Evolutionary conservation across 2,329 filamentous ascomycete species (phyloP), one percentile per base, ranked within the genome.

Genomic region (Talaromyces rugulosus): DNA sequence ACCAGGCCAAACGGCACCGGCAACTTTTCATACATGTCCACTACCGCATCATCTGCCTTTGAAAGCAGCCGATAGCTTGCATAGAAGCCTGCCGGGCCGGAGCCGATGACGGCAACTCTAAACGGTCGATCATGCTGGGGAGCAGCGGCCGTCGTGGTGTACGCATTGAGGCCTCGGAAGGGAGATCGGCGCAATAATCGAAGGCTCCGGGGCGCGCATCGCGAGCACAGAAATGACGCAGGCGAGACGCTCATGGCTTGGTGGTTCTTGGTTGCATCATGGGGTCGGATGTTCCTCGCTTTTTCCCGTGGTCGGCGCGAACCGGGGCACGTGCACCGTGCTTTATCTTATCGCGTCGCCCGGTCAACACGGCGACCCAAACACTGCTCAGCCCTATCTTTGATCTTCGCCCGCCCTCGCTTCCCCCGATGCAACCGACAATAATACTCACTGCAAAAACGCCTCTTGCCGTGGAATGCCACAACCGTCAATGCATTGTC

Each of bases 1-100:
- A 96, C 93, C 60, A 99, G 83, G 1, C 95, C 95, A 72, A 91
- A 99, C 0, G 95, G 95, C 4, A 96, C 92, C 0, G 95, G 95
- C 44, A 98, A 79, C 31, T 91, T 87, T 77, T 99, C 95, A 72
- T 96, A 99, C 94, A 99, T 98, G 76, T 98, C 94, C 27, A 99
- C 84, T 57, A 85, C 83, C 0, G 89, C 87, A 72, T 88, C 81
- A 27, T 87, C 82, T 42, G 95, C 82, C 70, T 88, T 91, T 59
- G 85, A 85, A 82, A 98, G 88, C 60, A 96, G 83, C 62, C 92
- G 86, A 70, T 95, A 91, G 0, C 95, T 89, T 0, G 94, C 91
- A 74, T 99, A 99, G 80, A 98, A 99, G 2, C 95, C 95, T 12
- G 95, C 95, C 1, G 95, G 95, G 0, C 95, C 95, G 31, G 95